Percentiles rank a stretch among this genome's conserved stretches.
phyloP scores from a whole-genome alignment of 306 rosid species.

The Malus sieversii region DNA sequence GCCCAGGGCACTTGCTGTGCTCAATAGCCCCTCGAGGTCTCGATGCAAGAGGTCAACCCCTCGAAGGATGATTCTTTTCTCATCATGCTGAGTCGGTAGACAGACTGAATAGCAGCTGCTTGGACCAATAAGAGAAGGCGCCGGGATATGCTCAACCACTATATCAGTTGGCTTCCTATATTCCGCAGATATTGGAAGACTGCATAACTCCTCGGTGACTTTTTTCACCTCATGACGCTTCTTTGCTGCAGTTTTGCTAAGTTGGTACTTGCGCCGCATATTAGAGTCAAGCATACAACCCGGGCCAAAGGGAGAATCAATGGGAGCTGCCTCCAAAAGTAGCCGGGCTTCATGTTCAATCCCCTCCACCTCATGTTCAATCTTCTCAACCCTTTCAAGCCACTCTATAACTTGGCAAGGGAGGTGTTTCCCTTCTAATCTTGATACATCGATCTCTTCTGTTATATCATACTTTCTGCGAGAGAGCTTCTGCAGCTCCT shows the following conservation, averaged over 20 bases:
- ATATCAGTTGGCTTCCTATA: neutral
- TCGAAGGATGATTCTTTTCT: constrained; percentile 15
- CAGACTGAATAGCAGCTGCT: neutral
- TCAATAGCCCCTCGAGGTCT: constrained; percentile 1
- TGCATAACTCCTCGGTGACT: neutral
- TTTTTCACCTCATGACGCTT: neutral
- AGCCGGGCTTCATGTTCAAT: neutral
- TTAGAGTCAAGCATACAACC: neutral
- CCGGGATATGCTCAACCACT: constrained; percentile 7
- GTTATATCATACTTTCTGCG: neutral
- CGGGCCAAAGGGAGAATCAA: neutral
- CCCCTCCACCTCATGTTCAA: neutral
- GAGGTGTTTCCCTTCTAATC: neutral
- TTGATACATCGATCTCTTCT: neutral
- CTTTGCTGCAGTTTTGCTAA: constrained; percentile 3
- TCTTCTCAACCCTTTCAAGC: constrained; percentile 1
- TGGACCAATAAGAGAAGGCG: constrained; percentile 11
- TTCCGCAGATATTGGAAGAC: neutral
- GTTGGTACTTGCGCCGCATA: constrained; percentile 4
- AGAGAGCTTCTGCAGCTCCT: neutral
- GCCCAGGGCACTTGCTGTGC: constrained; percentile 2
- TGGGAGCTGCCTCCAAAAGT: neutral
- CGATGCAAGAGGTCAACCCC: constrained; percentile 11
- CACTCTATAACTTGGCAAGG: neutral
- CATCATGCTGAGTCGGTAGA: neutral